phyloP scores from a whole-genome alignment of 768 basidiomycete species.

The Clitopilus hobsonii region DNA sequence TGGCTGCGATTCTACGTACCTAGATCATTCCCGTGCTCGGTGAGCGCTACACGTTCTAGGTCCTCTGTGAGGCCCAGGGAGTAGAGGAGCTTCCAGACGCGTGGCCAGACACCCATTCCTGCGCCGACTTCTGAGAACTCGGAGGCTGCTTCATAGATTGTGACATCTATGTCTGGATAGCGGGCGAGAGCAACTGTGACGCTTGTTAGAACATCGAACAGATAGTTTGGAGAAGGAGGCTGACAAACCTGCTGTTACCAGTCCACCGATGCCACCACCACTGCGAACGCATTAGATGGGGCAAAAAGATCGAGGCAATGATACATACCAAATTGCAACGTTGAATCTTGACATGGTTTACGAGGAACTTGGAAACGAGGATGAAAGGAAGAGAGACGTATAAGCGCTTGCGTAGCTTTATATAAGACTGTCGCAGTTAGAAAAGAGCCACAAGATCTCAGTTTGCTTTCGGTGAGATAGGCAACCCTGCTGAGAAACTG shows the following conservation, averaged over 20 bases:
- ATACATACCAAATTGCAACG: conserved; percentile 9
- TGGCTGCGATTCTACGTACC: conserved; percentile 7
- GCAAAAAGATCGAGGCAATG: background rate
- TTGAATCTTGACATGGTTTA: conserved; percentile 4
- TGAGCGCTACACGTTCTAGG: conserved; percentile 16
- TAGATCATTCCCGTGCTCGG: conserved; percentile 18
- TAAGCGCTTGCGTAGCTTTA: no score
- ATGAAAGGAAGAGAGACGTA: no score
- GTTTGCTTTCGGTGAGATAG: background rate
- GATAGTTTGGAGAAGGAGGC: background rate
- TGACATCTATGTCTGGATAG: conserved; percentile 33
- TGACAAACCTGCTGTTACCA: conserved; percentile 14
- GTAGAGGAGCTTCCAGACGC: conserved; percentile 35
- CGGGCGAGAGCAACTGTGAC: conserved; percentile 16
- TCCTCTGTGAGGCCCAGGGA: conserved; percentile 35
- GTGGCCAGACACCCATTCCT: conserved; percentile 33
- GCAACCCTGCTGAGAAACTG: background rate
- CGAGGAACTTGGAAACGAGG: no score
- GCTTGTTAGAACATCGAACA: background rate
- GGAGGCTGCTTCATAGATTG: conserved; percentile 36
- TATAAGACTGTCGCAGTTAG: no score
- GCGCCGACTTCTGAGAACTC: conserved; percentile 33
- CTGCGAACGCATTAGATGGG: conserved; percentile 7
- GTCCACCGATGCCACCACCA: conserved; percentile 24
- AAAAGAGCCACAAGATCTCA: no score